Evolutionary conservation across 129 eudicot species (phyloP), one percentile per base, ranked within the genome.

Genomic region (Erigeron canadensis): DNA sequence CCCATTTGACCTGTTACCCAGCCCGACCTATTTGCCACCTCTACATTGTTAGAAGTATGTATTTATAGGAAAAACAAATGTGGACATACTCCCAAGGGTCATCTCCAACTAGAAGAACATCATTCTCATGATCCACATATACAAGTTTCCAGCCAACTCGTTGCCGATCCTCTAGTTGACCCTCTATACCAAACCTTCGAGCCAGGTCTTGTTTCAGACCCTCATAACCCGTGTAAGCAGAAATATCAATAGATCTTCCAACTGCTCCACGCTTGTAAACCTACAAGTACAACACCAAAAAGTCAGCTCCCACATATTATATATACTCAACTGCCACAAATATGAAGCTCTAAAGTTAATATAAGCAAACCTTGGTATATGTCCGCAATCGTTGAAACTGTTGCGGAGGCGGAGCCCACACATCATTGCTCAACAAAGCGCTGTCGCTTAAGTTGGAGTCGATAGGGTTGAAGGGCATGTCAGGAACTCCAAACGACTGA

Each of bases 51-150:
- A 42, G 13, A 21, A 5, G 15, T 8, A 28, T 45, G 10, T 45
- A 34, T 8, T 7, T 13, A 19, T 8, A 16, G 34, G 16, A 7
- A n/a, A n/a, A 47, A 23, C 55, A 38, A 53, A 63, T 64, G 15
- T 19, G 37, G 51, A 89, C 98, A 59, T 87, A 93, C 98, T 93
- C 98, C 98, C 98, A 93, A 62, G 98, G 98, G 78, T 93, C 98
- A 79, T 93, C 98, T 5, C 98, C 98, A 19, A 93, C 96, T 38
- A 93, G 87, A 72, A 93, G 82, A 51, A 89, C 96, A 81, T 93
- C 98, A 56, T 79, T 93, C 81, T 93, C 98, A 59, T 89, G 92
- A 80, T 93, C 98, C 80, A 85, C 96, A 44, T 93, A 93, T 10
- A 93, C 98, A 41, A 93, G 95, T 65, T 93, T 87, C 96, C 98